Base-by-base conservation (phyloP, 2,329 filamentous ascomycete genomes). In the Stagonosporopsis cucurbitacearum region DNA sequence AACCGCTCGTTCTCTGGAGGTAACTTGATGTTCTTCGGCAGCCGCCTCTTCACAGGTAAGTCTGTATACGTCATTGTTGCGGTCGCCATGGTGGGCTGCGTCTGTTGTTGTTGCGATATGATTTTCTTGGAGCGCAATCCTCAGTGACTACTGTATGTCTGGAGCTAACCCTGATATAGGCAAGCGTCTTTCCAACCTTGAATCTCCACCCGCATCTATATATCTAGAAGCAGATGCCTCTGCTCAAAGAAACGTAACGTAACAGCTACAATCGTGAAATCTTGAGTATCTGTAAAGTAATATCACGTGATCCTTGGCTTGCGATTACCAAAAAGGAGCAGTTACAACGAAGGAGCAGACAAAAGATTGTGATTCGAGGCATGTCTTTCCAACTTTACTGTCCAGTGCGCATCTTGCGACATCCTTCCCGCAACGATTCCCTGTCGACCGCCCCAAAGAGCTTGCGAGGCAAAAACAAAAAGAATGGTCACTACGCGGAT, bases 1-100 rank as follows among this genome's bases (percentile, higher is more conserved):
- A 91, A 97, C 48, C 95, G 88, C 79, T 99, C 95, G 77, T 93
- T 96, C 78, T 99, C 95, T 23, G 95, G 91, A 2, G 92, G 85
- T 12, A 96, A 83, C 66, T 93, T 91, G 65, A 84, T 80, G 68
- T 86, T 89, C 77, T 91, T 95, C 67, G 87, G 83, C 26, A 84
- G 73, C 58, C 82, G 82, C 63, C 81, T 80, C 65, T 81, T 80
- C 13, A 78, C 70, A 61, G 66, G 67, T 2, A 75, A 73, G 57
- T 82, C 77, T 52, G 83, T 84, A 69, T 84, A 77, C 32, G 84
- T 89, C 72, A 85, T 81, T 36, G 85, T 88, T 63, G 88, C 37
- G 22, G 53, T 56, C 43, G 53, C 86, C 82, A 90, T 86, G 59
- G 77, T 81, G 51, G 41, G 41, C 35, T 30, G 28, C 15, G 50